Evolutionary conservation across 768 basidiomycete genomes (phyloP).

Genomic region (Brasilioporus rufonigricans): DNA sequence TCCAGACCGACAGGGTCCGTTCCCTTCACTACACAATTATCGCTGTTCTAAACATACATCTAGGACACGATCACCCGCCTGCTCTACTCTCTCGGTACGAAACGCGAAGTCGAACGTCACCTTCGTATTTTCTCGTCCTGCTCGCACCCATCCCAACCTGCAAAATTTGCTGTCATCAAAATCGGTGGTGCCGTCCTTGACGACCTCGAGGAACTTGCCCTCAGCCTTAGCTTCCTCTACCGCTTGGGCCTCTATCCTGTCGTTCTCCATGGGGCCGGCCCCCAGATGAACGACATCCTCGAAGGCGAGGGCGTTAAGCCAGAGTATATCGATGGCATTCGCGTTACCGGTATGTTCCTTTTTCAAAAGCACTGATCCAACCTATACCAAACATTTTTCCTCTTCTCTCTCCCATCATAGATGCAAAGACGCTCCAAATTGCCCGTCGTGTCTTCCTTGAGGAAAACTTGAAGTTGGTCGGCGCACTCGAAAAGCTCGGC

Average conservation of each 20-base stretch:
- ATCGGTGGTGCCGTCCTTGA: constrained; percentile 95
- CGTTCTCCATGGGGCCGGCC: constrained; percentile 94
- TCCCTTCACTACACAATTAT: neutral
- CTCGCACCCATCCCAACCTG: constrained; percentile 83
- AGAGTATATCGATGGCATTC: constrained; percentile 96
- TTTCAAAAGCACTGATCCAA: neutral
- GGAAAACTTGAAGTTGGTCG: constrained; percentile 94
- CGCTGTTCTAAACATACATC: neutral
- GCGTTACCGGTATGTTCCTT: constrained; percentile 76
- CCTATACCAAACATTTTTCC: neutral
- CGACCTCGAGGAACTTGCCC: constrained; percentile 89
- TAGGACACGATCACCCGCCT: constrained; percentile 97
- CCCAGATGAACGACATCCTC: constrained; percentile 91
- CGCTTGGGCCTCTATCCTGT: constrained; percentile 98
- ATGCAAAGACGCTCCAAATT: constrained; percentile 90
- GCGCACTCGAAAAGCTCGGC: constrained; percentile 89
- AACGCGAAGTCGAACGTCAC: constrained; percentile 97
- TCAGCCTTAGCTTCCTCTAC: constrained; percentile 95
- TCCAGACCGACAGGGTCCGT: constrained; percentile 74
- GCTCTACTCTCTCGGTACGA: constrained; percentile 94
- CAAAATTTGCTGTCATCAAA: constrained; percentile 97
- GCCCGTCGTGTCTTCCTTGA: constrained; percentile 97
- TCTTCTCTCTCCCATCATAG: constrained; percentile 36
- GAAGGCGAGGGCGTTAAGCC: constrained; percentile 91
- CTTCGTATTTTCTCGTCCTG: constrained; percentile 97